A percentile compares a stretch with the other conserved stretches of the same genome.
Evolutionary conservation across 2,329 filamentous ascomycete species (phyloP).

Genomic region (Fusarium continuum): DNA sequence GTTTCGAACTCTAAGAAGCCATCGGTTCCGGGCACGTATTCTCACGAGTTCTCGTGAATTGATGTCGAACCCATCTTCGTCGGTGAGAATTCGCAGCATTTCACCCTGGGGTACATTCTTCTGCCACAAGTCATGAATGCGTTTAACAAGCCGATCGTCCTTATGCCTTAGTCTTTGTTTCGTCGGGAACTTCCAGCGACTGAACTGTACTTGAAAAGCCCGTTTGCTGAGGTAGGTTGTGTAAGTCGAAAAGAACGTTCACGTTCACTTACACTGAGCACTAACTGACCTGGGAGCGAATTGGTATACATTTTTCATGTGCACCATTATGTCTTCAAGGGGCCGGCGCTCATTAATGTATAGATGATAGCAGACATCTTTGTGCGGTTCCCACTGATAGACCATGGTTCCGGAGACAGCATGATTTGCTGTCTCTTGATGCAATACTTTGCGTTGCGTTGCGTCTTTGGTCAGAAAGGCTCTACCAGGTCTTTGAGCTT

Average conservation of each 20-base stretch:
- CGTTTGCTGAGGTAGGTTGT: constrained; percentile 66
- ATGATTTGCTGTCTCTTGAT: no score
- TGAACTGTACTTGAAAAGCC: constrained; percentile 79
- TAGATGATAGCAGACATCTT: constrained; percentile 62
- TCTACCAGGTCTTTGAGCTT: constrained; percentile 25
- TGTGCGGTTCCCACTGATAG: constrained; percentile 58
- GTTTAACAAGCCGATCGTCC: constrained; percentile 70
- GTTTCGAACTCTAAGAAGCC: constrained; percentile 70
- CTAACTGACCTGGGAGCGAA: constrained; percentile 69
- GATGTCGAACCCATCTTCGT: constrained; percentile 76
- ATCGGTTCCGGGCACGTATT: constrained; percentile 73
- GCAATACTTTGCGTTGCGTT: constrained; percentile 13
- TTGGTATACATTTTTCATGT: constrained; percentile 70
- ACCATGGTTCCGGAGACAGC: constrained; percentile 50
- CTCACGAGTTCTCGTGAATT: constrained; percentile 76
- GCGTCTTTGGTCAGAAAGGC: constrained; percentile 42
- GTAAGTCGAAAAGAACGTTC: constrained; percentile 9
- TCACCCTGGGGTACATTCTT: constrained; percentile 75
- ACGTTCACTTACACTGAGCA: constrained; percentile 5
- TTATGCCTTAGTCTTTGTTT: constrained; percentile 78
- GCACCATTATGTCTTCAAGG: constrained; percentile 77
- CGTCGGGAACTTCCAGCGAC: constrained; percentile 79
- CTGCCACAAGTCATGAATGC: constrained; percentile 82
- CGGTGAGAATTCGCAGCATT: constrained; percentile 75
- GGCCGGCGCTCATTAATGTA: constrained; percentile 81